These are phyloP conservation scores for Acacia pycnantha DNA, from an alignment of 331 rosid species.

Conservation along the genomic window DNA sequence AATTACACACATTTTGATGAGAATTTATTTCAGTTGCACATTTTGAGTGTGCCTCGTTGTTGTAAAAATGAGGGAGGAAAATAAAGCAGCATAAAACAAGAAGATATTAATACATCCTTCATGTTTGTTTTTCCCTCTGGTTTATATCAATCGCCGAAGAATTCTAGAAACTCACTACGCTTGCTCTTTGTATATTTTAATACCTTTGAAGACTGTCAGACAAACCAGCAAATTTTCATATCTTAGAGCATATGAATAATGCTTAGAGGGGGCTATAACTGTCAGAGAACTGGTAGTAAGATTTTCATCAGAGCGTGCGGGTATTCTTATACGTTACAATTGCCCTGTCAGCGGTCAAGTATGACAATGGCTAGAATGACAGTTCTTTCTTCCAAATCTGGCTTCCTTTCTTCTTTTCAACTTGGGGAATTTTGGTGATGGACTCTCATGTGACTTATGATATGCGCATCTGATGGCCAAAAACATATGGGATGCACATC, in stretches of 20 bases:
- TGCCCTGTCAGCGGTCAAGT: not conserved
- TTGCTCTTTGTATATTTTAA: not conserved
- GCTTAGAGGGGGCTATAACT: not conserved
- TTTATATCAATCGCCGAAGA: not conserved
- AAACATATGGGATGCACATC: not conserved
- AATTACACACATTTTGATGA: not conserved
- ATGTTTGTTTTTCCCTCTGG: not conserved
- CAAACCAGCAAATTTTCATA: not conserved
- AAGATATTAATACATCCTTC: not conserved
- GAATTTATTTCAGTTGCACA: not conserved
- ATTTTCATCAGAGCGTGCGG: not conserved
- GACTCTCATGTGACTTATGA: not conserved
- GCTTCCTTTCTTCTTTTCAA: not conserved
- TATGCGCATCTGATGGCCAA: not conserved
- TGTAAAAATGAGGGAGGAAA: not conserved
- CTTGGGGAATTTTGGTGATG: not conserved
- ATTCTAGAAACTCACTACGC: not conserved
- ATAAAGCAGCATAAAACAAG: not conserved
- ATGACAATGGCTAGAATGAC: not conserved
- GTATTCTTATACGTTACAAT: not conserved
- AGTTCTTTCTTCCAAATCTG: slow-evolving; percentile 11
- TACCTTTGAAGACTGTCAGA: not conserved
- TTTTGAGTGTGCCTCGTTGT: not conserved
- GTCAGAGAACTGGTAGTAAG: not conserved
- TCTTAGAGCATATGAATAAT: slow-evolving; percentile 4